Percentiles rank a stretch among this genome's conserved stretches.
Conservation (phyloP, 441 rosid species). For the Populus hybrid region DNA sequence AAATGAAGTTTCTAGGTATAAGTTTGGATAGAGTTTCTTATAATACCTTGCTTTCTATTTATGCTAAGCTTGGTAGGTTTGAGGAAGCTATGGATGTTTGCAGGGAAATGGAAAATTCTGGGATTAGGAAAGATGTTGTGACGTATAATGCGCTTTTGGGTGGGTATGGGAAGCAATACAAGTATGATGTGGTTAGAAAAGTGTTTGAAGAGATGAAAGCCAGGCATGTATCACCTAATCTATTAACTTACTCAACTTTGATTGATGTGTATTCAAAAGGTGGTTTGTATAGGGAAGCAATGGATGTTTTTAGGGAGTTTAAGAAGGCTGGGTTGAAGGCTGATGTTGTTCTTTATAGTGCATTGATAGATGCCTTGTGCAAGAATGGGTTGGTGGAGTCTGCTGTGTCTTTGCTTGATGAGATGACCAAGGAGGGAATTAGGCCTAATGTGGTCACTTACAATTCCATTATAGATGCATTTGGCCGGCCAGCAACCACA, state of each 20-base stretch:
- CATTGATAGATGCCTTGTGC: slow-evolving; percentile 74
- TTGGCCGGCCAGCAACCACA: slow-evolving; percentile 51
- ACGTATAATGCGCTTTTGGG: slow-evolving; percentile 62
- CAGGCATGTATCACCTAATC: slow-evolving; percentile 41
- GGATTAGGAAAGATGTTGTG: slow-evolving; percentile 43
- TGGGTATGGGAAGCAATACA: slow-evolving; percentile 58
- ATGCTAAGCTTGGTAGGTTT: slow-evolving; percentile 74
- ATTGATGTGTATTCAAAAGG: slow-evolving; percentile 71
- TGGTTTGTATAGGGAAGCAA: slow-evolving; percentile 62
- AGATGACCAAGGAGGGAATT: slow-evolving; percentile 64
- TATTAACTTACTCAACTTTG: slow-evolving; percentile 62
- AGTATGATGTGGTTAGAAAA: slow-evolving; percentile 52
- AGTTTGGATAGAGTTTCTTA: slow-evolving; percentile 74
- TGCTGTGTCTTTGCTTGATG: slow-evolving; percentile 57
- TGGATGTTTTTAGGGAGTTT: slow-evolving; percentile 58
- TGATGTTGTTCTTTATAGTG: slow-evolving; percentile 61
- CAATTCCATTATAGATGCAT: slow-evolving; percentile 71
- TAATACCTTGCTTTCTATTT: slow-evolving; percentile 72
- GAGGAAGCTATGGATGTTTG: slow-evolving; percentile 70
- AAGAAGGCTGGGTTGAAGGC: slow-evolving; percentile 48
- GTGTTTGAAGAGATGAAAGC: slow-evolving; percentile 70
- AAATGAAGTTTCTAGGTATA: slow-evolving; percentile 72
- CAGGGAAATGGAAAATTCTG: slow-evolving; percentile 69
- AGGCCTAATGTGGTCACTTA: slow-evolving; percentile 62
- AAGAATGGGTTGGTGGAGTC: slow-evolving; percentile 57